phyloP scores from a whole-genome alignment of 1,139 yeast species.

The Protomyces arabidopsidicola region DNA sequence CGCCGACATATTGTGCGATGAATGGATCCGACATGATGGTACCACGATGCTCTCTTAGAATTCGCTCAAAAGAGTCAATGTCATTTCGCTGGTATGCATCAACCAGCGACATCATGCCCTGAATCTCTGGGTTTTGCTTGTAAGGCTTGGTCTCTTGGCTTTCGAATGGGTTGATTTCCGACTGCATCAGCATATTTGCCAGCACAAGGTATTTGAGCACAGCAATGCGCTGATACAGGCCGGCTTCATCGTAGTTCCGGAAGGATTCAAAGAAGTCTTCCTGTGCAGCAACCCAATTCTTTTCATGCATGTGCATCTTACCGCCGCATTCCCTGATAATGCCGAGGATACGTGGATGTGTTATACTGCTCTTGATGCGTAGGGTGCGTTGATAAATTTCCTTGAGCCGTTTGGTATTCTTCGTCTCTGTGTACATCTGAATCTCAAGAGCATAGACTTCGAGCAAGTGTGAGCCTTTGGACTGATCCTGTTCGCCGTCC shows the following conservation, averaged over 20 bases:
- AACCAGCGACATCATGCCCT: constrained; percentile 42
- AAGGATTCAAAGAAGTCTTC: constrained; percentile 67
- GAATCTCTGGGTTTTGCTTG: constrained; percentile 42
- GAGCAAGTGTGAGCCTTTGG: constrained; percentile 43
- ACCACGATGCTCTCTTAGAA: constrained; percentile 36
- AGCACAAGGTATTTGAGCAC: constrained; percentile 60
- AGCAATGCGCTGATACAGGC: constrained; percentile 52
- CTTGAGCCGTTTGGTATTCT: constrained; percentile 45
- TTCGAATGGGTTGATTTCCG: constrained; percentile 62
- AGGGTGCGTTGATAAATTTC: constrained; percentile 50
- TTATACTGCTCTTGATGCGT: constrained; percentile 56
- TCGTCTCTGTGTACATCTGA: constrained; percentile 46
- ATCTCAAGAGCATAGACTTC: constrained; percentile 67
- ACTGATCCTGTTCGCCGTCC: constrained; percentile 34
- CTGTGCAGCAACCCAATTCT: constrained; percentile 59
- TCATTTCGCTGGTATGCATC: constrained; percentile 43
- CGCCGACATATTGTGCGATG: constrained; percentile 34
- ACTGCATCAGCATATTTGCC: constrained; percentile 60
- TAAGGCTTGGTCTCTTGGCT: constrained; percentile 49
- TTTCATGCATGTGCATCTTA: constrained; percentile 56
- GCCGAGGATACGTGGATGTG: constrained; percentile 71
- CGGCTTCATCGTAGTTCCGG: constrained; percentile 74
- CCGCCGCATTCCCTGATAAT: constrained; percentile 73
- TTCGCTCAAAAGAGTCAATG: constrained; percentile 40
- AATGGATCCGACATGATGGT: constrained; percentile 37